Conservation (phyloP, 306 rosid species). For the Biancaea sappan region DNA sequence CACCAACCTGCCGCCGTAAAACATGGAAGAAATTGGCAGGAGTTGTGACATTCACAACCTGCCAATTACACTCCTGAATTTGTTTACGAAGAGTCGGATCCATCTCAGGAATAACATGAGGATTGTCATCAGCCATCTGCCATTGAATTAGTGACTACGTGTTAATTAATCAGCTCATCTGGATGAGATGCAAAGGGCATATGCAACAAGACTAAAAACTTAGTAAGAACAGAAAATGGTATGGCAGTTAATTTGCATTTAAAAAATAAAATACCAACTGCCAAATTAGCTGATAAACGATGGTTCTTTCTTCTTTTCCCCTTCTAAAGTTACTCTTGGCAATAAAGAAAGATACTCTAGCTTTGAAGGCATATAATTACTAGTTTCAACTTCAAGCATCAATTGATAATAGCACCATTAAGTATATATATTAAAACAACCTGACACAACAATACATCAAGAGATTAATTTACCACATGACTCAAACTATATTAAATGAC, state of each 20-base stretch:
- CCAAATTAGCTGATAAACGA: constrained; percentile 16
- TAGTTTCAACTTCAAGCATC: not conserved
- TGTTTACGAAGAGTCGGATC: constrained; percentile 89
- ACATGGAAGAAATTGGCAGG: constrained; percentile 99
- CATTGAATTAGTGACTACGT: constrained; percentile 36
- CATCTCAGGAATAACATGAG: constrained; percentile 94
- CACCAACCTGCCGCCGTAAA: constrained; percentile 86
- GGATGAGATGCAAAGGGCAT: not conserved
- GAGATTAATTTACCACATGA: not conserved
- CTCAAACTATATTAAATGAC: constrained; percentile 22
- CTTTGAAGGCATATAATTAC: constrained; percentile 10
- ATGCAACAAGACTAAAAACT: constrained; percentile 25
- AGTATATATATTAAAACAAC: not conserved
- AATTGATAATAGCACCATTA: not conserved
- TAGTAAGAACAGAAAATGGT: not conserved
- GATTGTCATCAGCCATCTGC: constrained; percentile 99
- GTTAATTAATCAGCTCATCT: constrained; percentile 25
- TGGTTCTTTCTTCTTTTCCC: constrained; percentile 17
- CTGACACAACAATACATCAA: not conserved
- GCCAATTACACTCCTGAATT: constrained; percentile 99
- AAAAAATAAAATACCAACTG: not conserved
- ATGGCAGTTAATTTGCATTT: not conserved
- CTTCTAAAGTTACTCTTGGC: constrained; percentile 15
- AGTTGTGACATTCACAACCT: constrained; percentile 94
- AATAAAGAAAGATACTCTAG: constrained; percentile 11